These are phyloP conservation scores for Corrigiola litoralis DNA, from an alignment of 179 eudicot genomes.

Conservation along the genomic window DNA sequence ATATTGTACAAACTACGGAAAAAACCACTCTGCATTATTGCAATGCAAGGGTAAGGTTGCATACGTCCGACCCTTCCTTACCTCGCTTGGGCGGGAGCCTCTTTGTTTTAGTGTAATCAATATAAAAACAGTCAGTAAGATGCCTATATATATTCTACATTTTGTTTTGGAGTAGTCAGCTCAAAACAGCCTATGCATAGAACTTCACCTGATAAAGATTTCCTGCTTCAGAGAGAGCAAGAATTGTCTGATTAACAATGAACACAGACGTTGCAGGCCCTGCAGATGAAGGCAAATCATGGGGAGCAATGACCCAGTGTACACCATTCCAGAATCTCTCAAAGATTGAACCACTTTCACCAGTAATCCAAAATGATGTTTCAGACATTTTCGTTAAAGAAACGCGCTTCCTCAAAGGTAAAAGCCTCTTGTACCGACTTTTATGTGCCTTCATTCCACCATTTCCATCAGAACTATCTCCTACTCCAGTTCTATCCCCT, in stretches of 20 bases:
- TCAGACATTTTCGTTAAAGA: constrained; percentile 69
- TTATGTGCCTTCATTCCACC: constrained; percentile 7
- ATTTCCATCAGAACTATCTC: no score
- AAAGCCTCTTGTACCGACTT: constrained; percentile 21
- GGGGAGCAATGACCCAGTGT: constrained; percentile 94
- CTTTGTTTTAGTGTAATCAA: no score
- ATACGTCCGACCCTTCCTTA: no score
- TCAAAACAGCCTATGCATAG: neutral
- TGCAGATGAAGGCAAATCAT: constrained; percentile 54
- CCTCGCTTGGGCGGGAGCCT: no score
- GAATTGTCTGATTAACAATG: constrained; percentile 64
- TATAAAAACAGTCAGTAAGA: no score
- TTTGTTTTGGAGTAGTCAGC: neutral
- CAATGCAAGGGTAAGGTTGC: no score
- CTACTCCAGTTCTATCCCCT: constrained; percentile 6
- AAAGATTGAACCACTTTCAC: constrained; percentile 72
- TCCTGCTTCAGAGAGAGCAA: constrained; percentile 76
- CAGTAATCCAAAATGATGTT: constrained; percentile 70
- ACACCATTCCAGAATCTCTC: constrained; percentile 94
- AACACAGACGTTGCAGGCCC: constrained; percentile 62
- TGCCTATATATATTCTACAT: no score
- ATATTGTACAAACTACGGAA: no score
- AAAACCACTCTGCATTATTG: no score
- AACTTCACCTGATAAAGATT: constrained; percentile 59
- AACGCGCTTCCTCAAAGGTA: constrained; percentile 61